phyloP scores from a whole-genome alignment of 2,329 filamentous ascomycete genomes.

The Dactylellina drechsleri region DNA sequence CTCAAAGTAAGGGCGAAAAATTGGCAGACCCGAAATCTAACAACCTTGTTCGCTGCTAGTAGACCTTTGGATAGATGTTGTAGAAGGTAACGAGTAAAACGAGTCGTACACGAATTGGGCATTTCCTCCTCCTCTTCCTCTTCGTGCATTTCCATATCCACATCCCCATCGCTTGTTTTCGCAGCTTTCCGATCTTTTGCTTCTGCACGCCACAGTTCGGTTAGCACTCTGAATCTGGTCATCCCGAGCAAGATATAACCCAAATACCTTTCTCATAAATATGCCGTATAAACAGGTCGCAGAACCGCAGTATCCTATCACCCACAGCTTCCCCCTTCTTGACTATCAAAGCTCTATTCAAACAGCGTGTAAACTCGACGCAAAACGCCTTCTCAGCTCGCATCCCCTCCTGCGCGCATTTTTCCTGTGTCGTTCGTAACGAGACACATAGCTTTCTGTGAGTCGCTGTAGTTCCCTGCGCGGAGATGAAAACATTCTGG shows the following conservation, averaged over 20 bases:
- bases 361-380: conserved; percentile 81
- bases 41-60: conserved; percentile 87
- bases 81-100: conserved; percentile 79
- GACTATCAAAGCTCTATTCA: conserved; percentile 82
- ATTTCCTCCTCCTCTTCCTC: conserved; percentile 74
- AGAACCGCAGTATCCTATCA: conserved; percentile 84
- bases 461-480: conserved; percentile 87
- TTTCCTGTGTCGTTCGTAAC: conserved; percentile 88
- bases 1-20: conserved; percentile 91
- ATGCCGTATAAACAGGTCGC: conserved; percentile 84
- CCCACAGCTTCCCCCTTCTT: conserved; percentile 92
- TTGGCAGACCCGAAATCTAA: conserved; percentile 89
- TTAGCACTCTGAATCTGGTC: background rate
- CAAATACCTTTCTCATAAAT: conserved; percentile 68
- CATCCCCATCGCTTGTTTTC: conserved; percentile 64
- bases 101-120: conserved; percentile 83
- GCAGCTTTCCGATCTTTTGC: conserved; percentile 36
- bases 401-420: conserved; percentile 70
- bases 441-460: conserved; percentile 90
- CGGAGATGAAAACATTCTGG: conserved; percentile 65
- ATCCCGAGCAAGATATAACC: background rate
- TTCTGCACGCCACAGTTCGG: conserved; percentile 54
- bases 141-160: conserved; percentile 69
- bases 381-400: conserved; percentile 85
- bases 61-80: conserved; percentile 79